Percentiles rank a stretch among this genome's conserved stretches.
Conservation (phyloP, 1,284 basidiomycete species). For the Agroathelia rolfsii region DNA sequence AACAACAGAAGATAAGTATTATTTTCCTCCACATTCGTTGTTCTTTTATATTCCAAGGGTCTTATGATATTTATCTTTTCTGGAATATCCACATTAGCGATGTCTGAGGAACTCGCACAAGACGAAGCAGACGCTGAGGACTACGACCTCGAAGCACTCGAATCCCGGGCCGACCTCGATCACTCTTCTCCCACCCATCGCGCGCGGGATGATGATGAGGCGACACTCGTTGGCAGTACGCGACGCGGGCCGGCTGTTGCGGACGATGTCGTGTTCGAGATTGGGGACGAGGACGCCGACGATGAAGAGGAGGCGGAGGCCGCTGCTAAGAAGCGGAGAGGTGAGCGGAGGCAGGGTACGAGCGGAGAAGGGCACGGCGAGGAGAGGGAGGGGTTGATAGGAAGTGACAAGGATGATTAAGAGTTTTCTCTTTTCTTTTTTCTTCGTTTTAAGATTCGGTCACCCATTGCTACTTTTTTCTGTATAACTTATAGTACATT, state of each 20-base stretch:
- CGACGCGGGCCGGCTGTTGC: conserved; percentile 35
- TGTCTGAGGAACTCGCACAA: conserved; percentile 80
- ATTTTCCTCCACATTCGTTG: too few species aligned
- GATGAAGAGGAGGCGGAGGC: conserved; percentile 54
- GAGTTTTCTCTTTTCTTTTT: conserved; percentile 7
- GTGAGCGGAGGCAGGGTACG: conserved; percentile 35
- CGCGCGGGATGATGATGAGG: conserved; percentile 49
- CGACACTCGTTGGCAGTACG: conserved; percentile 52
- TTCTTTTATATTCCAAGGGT: conserved; percentile 4
- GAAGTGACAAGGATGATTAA: conserved; percentile 23
- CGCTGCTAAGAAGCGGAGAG: conserved; percentile 37
- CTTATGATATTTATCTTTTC: conserved; percentile 18
- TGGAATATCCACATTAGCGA: conserved; percentile 53
- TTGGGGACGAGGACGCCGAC: conserved; percentile 74
- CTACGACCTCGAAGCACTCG: conserved; percentile 77
- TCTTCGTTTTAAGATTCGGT: conserved; percentile 2
- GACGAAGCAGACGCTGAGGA: conserved; percentile 91
- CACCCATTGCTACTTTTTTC: not conserved
- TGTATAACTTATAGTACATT: conserved; percentile 8
- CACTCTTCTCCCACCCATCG: too few species aligned
- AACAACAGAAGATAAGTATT: conserved; percentile 80
- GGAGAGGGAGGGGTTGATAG: conserved; percentile 60
- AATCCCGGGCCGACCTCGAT: conserved; percentile 43
- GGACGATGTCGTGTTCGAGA: conserved; percentile 86
- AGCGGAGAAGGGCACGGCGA: conserved; percentile 34